Base-by-base conservation (phyloP, 208 protist species). In the Leishmania guyanensis region DNA sequence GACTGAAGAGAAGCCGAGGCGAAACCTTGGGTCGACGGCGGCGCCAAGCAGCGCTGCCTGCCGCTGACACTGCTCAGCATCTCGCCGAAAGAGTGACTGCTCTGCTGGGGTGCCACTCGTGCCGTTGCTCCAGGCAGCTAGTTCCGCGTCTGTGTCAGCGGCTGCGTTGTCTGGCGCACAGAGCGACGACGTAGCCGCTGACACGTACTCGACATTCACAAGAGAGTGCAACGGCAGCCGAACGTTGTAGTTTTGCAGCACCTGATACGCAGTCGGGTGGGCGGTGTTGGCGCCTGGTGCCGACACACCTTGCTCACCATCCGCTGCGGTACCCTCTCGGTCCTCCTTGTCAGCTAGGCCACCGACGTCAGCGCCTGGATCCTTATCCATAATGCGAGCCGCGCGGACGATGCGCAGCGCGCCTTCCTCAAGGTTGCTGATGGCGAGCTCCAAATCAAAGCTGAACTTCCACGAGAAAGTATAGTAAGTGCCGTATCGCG, bases 381-480 rank as follows among this genome's bases (percentile, higher is more conserved):
- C 56, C 3, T 43, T 5, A 8, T 64, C 62, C 43, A 33, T 36
- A 14, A 58, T 71, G 39, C 26, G 48, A 26, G 54, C 78, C 17
- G 75, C 72, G 53, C 91, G 86, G 73, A 97, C 54, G 75, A 97
- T 84, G 64, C 83, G 83, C 82, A 95, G 54, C 53, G 78, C 77
- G n/a, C 91, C 89, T 53, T 94, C 91, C 77, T 86, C 85, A 20
- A 93, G 46, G 78, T 95, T 95, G 75, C 88, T 83, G 17, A 97
- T 75, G 17, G 84, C 88, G 33, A 97, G 68, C 87, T 95, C 90
- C 36, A 92, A 77, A 51, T 93, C 85, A 50, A 81, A 84, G 83
- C 89, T 92, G 74, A 96, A 96, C 88, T 97, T 96, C 94, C 94
- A 97, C 43, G 92, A 94, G 75, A 92, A 91, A 81, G 83, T 90